Percentiles rank a stretch among this genome's conserved stretches.
phyloP scores from a whole-genome alignment of 805 yeast genomes.

The Komagataella pseudopastoris region DNA sequence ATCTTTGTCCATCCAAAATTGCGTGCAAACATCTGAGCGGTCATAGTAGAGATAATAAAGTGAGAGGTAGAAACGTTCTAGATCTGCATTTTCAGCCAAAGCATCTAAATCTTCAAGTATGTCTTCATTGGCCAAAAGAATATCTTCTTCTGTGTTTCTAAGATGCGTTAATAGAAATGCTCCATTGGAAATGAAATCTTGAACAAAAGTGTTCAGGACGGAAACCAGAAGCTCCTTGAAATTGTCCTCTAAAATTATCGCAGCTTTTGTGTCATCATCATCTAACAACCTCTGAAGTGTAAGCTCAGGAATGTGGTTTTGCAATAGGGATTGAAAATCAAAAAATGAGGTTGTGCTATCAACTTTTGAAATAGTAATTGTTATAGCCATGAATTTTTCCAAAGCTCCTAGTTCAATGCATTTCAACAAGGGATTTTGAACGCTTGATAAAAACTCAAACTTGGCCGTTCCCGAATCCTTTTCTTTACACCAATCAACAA shows the following conservation, averaged over 20 bases:
- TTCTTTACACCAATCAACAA: constrained; percentile 56
- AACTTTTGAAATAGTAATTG: constrained; percentile 24
- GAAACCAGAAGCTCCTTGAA: constrained; percentile 23
- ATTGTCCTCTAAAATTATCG: constrained; percentile 12
- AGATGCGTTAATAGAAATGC: constrained; percentile 55
- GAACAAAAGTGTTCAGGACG: constrained; percentile 36
- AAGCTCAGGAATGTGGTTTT: constrained; percentile 49
- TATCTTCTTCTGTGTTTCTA: constrained; percentile 66
- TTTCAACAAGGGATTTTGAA: constrained; percentile 44
- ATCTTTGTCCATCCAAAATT: constrained; percentile 59
- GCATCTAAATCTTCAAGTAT: constrained; percentile 30
- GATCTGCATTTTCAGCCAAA: constrained; percentile 62
- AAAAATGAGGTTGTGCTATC: constrained; percentile 32
- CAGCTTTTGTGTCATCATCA: constrained; percentile 16
- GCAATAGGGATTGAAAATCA: constrained; percentile 53
- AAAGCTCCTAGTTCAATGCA: constrained; percentile 55
- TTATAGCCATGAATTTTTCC: constrained; percentile 57
- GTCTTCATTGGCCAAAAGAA: constrained; percentile 36
- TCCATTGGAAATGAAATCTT: constrained; percentile 43
- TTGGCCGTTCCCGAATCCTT: constrained; percentile 24
- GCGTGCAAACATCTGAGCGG: constrained; percentile 40
- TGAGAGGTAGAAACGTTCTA: constrained; percentile 77
- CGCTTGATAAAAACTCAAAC: constrained; percentile 40
- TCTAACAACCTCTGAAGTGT: constrained; percentile 39
- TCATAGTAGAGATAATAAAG: constrained; percentile 54